Conservation (phyloP, 2,329 filamentous ascomycete genomes). For the Cladophialophora yegresii region DNA sequence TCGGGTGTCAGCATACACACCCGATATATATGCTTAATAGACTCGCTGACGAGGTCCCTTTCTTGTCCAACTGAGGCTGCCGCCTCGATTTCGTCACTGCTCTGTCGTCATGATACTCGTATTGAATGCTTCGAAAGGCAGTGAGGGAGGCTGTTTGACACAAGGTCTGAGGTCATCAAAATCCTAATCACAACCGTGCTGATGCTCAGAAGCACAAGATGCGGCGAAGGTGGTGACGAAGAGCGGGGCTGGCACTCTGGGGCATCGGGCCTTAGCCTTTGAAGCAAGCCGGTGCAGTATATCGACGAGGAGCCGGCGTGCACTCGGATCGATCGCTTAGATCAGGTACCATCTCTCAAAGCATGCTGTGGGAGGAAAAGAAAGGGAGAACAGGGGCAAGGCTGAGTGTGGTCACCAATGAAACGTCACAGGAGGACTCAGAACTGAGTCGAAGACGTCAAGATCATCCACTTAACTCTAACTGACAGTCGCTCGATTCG, state of each 20-base stretch:
- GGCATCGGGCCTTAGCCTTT: not conserved
- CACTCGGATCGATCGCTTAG: not conserved
- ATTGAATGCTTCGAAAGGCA: not conserved
- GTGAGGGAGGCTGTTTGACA: not conserved
- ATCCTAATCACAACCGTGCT: not conserved
- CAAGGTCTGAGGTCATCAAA: conserved; percentile 19
- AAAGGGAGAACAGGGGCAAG: conserved; percentile 7
- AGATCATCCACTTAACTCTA: conserved; percentile 1
- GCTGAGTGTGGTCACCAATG: conserved; percentile 10
- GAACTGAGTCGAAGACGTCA: conserved; percentile 25
- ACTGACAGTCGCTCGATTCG: not conserved
- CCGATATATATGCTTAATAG: not conserved
- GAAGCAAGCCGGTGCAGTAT: not conserved
- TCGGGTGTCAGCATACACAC: not conserved
- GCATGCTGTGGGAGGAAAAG: not conserved
- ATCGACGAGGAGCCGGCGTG: not conserved
- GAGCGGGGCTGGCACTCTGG: not conserved
- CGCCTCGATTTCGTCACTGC: not conserved
- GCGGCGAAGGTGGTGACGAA: conserved; percentile 2
- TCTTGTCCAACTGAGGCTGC: not conserved
- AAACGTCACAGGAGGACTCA: not conserved
- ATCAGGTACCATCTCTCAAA: conserved; percentile 15
- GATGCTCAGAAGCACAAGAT: not conserved
- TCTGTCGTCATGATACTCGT: conserved; percentile 14
- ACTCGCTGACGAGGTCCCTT: not conserved